Evolutionary conservation across 805 yeast genomes (phyloP).

Genomic region (Komagataella populi): DNA sequence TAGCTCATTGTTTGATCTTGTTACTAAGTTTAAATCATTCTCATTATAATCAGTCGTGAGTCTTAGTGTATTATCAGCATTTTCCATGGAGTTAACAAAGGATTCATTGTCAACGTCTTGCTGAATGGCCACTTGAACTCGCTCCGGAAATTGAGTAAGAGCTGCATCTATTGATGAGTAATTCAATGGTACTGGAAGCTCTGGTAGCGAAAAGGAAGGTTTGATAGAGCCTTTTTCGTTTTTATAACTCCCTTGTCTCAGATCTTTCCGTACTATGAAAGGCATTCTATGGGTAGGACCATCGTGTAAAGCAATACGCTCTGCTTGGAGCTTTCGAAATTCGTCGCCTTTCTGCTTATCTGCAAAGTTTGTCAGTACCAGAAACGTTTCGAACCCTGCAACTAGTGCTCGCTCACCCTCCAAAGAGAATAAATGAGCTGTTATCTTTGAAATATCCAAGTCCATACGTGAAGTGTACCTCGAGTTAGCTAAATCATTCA

Average conservation of each 20-base stretch:
- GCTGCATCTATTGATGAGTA: neutral
- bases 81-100: neutral
- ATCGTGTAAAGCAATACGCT: conserved; percentile 59
- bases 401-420: conserved; percentile 1
- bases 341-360: conserved; percentile 33
- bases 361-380: conserved; percentile 45
- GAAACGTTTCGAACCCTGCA: conserved; percentile 36
- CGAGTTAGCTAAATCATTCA: conserved; percentile 59
- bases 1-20: conserved; percentile 15
- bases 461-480: conserved; percentile 46
- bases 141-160: neutral
- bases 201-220: conserved; percentile 53
- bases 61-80: neutral
- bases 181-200: conserved; percentile 42
- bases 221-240: conserved; percentile 35
- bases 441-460: conserved; percentile 33
- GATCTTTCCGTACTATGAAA: conserved; percentile 42
- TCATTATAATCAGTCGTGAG: conserved; percentile 12
- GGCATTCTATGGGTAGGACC: conserved; percentile 74
- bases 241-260: conserved; percentile 27
- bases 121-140: neutral
- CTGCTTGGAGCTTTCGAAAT: conserved; percentile 40
- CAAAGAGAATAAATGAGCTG: conserved; percentile 9
- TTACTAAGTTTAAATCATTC: conserved; percentile 12
- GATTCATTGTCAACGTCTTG: neutral